A percentile compares a stretch with the other conserved stretches of the same genome.
Conservation (phyloP, 768 basidiomycete species). For the Daedaleopsis nitida region DNA sequence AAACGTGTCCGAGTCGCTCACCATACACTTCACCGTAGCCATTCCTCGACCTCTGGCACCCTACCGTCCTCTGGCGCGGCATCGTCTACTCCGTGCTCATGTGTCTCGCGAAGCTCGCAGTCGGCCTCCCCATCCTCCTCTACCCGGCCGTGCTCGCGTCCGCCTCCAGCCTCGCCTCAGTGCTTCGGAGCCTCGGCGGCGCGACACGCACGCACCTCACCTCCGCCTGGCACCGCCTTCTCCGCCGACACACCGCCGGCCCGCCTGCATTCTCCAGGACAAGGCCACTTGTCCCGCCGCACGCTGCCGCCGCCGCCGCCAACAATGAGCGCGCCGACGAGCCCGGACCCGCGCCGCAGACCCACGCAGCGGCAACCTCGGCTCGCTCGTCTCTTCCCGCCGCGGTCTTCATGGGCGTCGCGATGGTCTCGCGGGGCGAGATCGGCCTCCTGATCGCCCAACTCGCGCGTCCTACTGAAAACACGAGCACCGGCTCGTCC, state of each 20-base stretch:
- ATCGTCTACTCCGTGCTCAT: conserved; percentile 60
- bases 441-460: conserved; percentile 65
- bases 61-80: conserved; percentile 51
- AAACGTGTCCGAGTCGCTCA: too few relatives aligned
- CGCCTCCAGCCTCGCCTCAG: neutral
- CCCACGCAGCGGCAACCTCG: neutral
- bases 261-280: too few relatives aligned
- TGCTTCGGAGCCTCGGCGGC: neutral
- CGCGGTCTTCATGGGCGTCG: conserved; percentile 35
- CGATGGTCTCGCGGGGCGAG: conserved; percentile 70
- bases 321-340: too few relatives aligned
- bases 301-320: too few relatives aligned
- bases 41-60: conserved; percentile 26
- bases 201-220: neutral
- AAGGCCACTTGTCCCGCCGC: too few relatives aligned
- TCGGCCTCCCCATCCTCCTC: conserved; percentile 47
- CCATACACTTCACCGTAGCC: conserved; percentile 17
- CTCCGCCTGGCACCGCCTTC: too few relatives aligned
- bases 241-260: too few relatives aligned
- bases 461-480: conserved; percentile 30
- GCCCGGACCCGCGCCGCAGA: neutral
- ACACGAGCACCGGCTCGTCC: too few relatives aligned
- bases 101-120: conserved; percentile 52
- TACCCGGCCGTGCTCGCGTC: conserved; percentile 13
- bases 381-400: conserved; percentile 6